These are phyloP conservation scores for Pneumocystis wakefieldiae DNA, from an alignment of 1,139 yeast species.

Conservation along the genomic window DNA sequence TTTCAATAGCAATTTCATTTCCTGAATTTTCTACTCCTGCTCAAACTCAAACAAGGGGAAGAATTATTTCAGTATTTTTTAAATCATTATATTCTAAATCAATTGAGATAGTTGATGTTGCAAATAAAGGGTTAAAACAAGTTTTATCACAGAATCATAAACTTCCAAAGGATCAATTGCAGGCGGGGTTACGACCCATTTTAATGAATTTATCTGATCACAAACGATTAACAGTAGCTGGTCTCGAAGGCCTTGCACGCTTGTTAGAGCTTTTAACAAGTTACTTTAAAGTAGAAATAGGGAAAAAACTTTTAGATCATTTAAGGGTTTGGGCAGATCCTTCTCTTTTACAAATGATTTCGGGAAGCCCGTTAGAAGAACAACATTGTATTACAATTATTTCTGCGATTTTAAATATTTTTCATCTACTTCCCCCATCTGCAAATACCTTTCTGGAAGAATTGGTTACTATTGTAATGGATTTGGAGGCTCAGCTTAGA, in stretches of 20 bases:
- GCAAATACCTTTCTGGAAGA: constrained; percentile 89
- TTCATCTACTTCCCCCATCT: constrained; percentile 79
- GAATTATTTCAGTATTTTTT: constrained; percentile 86
- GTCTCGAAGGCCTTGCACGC: constrained; percentile 80
- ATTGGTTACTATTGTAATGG: constrained; percentile 57
- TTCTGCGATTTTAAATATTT: constrained; percentile 78
- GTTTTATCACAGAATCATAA: constrained; percentile 77
- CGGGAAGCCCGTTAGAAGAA: constrained; percentile 60
- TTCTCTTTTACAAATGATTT: constrained; percentile 50
- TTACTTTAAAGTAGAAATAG: constrained; percentile 92
- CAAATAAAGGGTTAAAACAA: constrained; percentile 71
- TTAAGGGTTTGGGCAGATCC: constrained; percentile 95
- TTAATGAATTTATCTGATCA: constrained; percentile 88
- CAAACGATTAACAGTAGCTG: constrained; percentile 73
- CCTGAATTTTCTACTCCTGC: constrained; percentile 47
- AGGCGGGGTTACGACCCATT: constrained; percentile 89
- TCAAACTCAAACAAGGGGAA: constrained; percentile 67
- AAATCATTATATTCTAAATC: constrained; percentile 81
- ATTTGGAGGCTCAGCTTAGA: constrained; percentile 68
- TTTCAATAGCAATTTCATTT: constrained; percentile 70
- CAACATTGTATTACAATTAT: constrained; percentile 74
- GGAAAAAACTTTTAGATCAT: constrained; percentile 82
- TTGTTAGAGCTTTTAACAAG: constrained; percentile 74
- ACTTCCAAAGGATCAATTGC: constrained; percentile 81
- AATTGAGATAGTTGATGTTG: constrained; percentile 79